These are phyloP conservation scores for Aspergillus cejpii DNA, from an alignment of 2,329 filamentous ascomycete species.

Conservation along the genomic window DNA sequence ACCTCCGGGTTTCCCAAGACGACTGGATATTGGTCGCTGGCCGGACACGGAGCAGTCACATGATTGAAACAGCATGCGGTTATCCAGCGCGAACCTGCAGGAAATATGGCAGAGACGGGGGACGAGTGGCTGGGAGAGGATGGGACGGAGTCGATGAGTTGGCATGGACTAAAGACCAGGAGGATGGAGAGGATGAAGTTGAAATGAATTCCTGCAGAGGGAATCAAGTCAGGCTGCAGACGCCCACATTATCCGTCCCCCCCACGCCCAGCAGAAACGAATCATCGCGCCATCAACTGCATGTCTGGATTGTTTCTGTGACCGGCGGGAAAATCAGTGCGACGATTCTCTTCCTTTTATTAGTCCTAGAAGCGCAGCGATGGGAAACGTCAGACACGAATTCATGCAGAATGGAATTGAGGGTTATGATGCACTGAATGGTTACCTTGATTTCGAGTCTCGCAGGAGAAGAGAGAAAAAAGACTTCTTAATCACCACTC, in stretches of 20 bases:
- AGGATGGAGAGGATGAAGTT: constrained; percentile 2
- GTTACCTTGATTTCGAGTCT: background rate
- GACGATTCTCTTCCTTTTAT: background rate
- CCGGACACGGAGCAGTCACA: constrained; percentile 29
- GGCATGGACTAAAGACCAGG: constrained; percentile 11
- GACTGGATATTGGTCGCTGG: constrained; percentile 23
- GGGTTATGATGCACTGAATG: background rate
- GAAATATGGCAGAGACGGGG: constrained; percentile 7
- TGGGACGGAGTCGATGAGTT: constrained; percentile 8
- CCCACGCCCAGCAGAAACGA: constrained; percentile 18
- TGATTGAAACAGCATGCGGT: constrained; percentile 33
- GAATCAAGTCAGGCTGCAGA: background rate
- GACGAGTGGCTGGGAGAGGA: constrained; percentile 20
- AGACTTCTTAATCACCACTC: background rate
- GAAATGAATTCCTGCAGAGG: background rate
- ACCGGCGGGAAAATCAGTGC: background rate
- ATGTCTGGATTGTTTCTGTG: background rate
- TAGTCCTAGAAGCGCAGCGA: background rate
- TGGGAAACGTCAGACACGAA: background rate
- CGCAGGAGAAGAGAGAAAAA: background rate
- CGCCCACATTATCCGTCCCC: constrained; percentile 4
- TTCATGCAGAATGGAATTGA: constrained; percentile 11
- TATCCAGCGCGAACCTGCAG: constrained; percentile 31
- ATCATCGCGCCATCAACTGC: constrained; percentile 11
- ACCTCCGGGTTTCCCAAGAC: constrained; percentile 5